phyloP scores from a whole-genome alignment of 2,329 filamentous ascomycete species.

The Rachicladosporium sp. region DNA sequence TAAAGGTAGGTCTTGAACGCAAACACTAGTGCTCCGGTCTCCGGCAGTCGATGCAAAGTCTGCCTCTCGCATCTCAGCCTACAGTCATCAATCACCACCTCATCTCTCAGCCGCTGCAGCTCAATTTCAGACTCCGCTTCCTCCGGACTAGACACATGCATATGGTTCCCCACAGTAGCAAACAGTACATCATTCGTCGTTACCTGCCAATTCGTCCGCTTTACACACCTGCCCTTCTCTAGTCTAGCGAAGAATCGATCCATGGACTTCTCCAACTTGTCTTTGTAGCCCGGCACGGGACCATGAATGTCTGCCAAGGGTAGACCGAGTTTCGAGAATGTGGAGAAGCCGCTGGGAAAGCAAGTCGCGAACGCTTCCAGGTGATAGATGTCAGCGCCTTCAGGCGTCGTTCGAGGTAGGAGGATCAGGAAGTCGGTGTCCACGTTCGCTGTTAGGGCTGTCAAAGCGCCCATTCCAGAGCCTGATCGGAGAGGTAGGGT shows the following conservation, averaged over 20 bases:
- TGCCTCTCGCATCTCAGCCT: conserved; percentile 47
- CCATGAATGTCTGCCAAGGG: conserved; percentile 43
- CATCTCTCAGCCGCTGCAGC: conserved; percentile 13
- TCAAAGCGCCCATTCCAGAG: conserved; percentile 29
- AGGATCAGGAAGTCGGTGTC: conserved; percentile 51
- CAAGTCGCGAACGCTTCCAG: conserved; percentile 45
- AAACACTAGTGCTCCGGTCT: conserved; percentile 44
- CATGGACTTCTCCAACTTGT: conserved; percentile 48
- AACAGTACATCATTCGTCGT: conserved; percentile 32
- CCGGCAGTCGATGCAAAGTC: conserved; percentile 47
- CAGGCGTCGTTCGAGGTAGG: conserved; percentile 28
- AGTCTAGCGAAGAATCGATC: conserved; percentile 47
- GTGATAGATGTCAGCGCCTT: conserved; percentile 31
- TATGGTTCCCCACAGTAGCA: conserved; percentile 30
- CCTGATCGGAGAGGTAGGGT: conserved; percentile 27
- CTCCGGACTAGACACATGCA: conserved; percentile 20
- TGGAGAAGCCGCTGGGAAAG: conserved; percentile 48
- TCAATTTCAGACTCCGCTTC: conserved; percentile 11
- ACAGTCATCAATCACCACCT: conserved; percentile 28
- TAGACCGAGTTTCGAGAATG: conserved; percentile 41
- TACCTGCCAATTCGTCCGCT: conserved; percentile 43
- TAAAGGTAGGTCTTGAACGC: conserved; percentile 53
- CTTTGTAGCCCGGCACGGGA: conserved; percentile 45
- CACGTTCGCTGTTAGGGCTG: conserved; percentile 38
- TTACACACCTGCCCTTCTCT: conserved; percentile 42